Percentiles rank a stretch among this genome's conserved stretches.
These are phyloP conservation scores for Starmerella bombi DNA, from an alignment of 805 yeast species.

Conservation along the genomic window DNA sequence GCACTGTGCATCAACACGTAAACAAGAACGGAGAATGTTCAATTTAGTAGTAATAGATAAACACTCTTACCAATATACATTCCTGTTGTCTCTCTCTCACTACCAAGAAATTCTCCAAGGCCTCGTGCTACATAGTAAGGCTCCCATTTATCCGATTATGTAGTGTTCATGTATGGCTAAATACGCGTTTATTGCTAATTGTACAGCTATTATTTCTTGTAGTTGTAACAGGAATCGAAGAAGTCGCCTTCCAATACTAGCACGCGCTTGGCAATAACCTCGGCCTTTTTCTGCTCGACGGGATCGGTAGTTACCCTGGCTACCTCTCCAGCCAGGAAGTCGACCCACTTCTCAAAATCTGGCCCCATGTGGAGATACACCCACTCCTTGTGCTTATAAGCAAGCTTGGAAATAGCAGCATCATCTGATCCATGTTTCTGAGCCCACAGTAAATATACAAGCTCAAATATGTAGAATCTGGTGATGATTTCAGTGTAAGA, in stretches of 20 bases:
- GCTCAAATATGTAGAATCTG: slow-evolving; percentile 13
- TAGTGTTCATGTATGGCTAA: too few relatives aligned
- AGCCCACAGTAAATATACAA: slow-evolving; percentile 15
- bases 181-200: too few relatives aligned
- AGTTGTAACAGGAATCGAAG: slow-evolving; percentile 12
- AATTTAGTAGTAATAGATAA: too few relatives aligned
- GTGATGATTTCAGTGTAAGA: slow-evolving; percentile 9
- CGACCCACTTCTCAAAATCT: slow-evolving; percentile 12
- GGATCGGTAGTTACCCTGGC: slow-evolving; percentile 2
- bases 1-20: too few relatives aligned
- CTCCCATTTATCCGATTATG: too few relatives aligned
- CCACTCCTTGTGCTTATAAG: slow-evolving; percentile 16
- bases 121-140: too few relatives aligned
- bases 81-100: too few relatives aligned
- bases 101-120: too few relatives aligned
- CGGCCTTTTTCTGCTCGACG: neutral
- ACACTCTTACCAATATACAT: too few relatives aligned
- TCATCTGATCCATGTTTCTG: slow-evolving; percentile 5
- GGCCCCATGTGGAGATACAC: slow-evolving; percentile 13
- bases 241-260: slow-evolving; percentile 9
- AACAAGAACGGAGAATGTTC: too few relatives aligned
- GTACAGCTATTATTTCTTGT: neutral
- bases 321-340: slow-evolving; percentile 14
- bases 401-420: slow-evolving; percentile 2
- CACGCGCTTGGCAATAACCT: neutral